Base-by-base conservation (phyloP, 164 flowering plant genomes). In the Dillenia turbinata region DNA sequence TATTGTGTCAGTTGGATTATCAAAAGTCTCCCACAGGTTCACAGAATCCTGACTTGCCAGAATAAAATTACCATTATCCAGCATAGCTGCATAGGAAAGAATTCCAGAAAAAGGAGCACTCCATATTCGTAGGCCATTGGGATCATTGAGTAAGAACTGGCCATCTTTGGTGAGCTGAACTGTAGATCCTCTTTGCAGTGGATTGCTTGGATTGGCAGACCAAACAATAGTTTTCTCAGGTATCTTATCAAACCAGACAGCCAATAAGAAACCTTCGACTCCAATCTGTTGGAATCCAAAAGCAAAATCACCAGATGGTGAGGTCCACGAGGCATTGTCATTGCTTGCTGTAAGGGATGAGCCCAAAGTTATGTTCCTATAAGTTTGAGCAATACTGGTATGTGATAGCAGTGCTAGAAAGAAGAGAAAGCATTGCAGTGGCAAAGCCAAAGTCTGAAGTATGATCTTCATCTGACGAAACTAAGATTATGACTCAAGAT, bases 61-160 rank as follows among this genome's bases (percentile, higher is more conserved):
- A 15, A 78, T 69, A 43, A 83, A 72, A 60, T 77, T 83, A 12
- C 87, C 87, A 5, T 69, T 68, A 49, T 83, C 81, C 14, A 73
- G 82, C 81, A 81, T 67, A 46, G 75, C 64, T 9, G 70, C 84
- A 54, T 72, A 63, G 44, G 66, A 44, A 13, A 51, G 47, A 16
- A 56, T 73, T 1, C 59, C 59, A 40, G 52, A 57, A 33, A 33
- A 33, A 33, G 7, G 1, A 33, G 65, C 16, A 47, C 12, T 52
- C 77, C 78, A 70, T 10, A 68, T n/a, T 44, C 22, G 12, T 7
- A 10, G 47, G 2, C 76, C 76, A 44, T 44, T 33, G 6, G 67
- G 60, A 40, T 74, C 66, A 46, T 1, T 65, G 33, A 79, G 75
- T 2, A 65, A 44, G 1, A 79, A 56, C 40, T 48, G 59, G 4